Conservation (phyloP, 2,329 filamentous ascomycete genomes). For the Nannizziopsis arthrosporioides region DNA sequence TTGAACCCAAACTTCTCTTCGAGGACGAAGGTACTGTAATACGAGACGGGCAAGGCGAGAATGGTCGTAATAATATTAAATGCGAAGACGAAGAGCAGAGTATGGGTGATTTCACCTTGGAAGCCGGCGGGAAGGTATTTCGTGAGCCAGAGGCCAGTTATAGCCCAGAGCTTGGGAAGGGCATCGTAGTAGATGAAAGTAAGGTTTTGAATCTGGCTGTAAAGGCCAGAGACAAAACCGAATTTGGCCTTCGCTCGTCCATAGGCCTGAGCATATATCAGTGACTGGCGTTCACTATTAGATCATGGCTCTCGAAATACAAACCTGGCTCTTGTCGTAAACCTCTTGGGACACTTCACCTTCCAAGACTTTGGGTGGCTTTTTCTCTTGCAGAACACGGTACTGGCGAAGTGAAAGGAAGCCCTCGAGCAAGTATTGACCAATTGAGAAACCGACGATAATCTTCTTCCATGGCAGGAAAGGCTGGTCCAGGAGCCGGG, state of each 20-base stretch:
- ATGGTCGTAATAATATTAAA: slow-evolving; percentile 74
- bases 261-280: slow-evolving; percentile 53
- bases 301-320: slow-evolving; percentile 5
- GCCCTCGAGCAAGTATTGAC: slow-evolving; percentile 80
- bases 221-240: slow-evolving; percentile 67
- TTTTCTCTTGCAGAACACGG: slow-evolving; percentile 65
- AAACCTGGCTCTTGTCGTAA: slow-evolving; percentile 81
- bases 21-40: slow-evolving; percentile 91
- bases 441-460: slow-evolving; percentile 85
- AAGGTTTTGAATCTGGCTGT: slow-evolving; percentile 76
- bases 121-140: slow-evolving; percentile 66
- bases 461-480: slow-evolving; percentile 96
- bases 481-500: slow-evolving; percentile 76
- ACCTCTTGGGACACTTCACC: slow-evolving; percentile 81
- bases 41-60: slow-evolving; percentile 64
- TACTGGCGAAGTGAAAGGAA: slow-evolving; percentile 87
- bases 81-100: slow-evolving; percentile 78
- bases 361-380: slow-evolving; percentile 72
- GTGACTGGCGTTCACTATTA: not conserved
- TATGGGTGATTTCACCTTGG: slow-evolving; percentile 79
- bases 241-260: slow-evolving; percentile 92
- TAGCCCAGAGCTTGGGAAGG: slow-evolving; percentile 78
- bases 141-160: slow-evolving; percentile 63
- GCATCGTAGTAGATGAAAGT: slow-evolving; percentile 83
- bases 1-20: slow-evolving; percentile 98